Conservation (phyloP, 2,329 filamentous ascomycete species). For the Sclerotinia subarctica region DNA sequence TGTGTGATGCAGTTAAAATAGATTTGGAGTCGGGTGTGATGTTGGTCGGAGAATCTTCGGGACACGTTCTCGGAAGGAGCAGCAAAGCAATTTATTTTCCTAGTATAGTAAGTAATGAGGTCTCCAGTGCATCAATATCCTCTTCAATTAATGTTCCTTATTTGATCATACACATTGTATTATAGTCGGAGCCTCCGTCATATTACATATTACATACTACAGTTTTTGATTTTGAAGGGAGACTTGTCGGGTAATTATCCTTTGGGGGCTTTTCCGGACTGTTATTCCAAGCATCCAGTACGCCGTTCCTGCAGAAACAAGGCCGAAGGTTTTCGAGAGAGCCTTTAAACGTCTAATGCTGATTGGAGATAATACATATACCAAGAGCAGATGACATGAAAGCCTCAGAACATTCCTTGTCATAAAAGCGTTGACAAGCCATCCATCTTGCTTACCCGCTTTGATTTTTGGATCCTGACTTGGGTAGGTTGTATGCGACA, state of each 20-base stretch:
- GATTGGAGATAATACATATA: background rate
- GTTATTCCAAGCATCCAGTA: background rate
- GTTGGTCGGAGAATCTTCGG: background rate
- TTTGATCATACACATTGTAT: background rate
- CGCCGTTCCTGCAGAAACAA: slow-evolving; percentile 15
- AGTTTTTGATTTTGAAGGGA: too few relatives aligned
- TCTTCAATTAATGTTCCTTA: background rate
- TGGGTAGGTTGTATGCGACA: background rate
- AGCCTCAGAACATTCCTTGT: background rate
- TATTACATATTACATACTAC: background rate
- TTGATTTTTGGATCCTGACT: background rate
- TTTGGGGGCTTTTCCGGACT: background rate
- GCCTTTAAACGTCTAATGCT: background rate
- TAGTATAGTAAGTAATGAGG: background rate
- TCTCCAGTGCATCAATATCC: background rate
- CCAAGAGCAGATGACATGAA: background rate
- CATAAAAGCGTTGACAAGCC: background rate
- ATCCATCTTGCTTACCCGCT: background rate
- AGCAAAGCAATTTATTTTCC: background rate
- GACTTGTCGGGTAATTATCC: background rate
- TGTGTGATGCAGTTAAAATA: background rate
- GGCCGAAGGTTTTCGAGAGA: background rate
- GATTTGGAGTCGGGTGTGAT: background rate
- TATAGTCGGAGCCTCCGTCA: background rate
- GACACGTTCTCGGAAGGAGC: background rate